Conservation (phyloP, 1,284 basidiomycete genomes). For the Malassezia sympodialis region DNA sequence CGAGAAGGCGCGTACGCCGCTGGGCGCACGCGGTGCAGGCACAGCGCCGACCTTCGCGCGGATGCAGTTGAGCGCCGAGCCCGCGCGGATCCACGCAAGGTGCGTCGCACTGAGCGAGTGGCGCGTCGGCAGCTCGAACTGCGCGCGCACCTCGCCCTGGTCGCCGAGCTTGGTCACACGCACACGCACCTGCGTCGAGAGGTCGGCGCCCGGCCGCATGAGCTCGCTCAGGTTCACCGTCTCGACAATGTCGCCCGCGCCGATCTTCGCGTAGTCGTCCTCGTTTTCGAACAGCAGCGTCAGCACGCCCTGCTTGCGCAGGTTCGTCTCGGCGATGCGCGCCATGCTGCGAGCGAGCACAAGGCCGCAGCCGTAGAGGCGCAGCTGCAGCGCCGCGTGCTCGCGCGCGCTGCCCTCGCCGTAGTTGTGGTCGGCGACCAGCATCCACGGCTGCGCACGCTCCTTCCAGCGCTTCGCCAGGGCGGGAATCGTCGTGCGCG, state of each 20-base stretch:
- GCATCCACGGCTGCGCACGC: conserved; percentile 61
- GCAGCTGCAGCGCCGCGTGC: conserved; percentile 90
- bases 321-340: conserved; percentile 62
- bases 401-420: conserved; percentile 97
- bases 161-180: conserved; percentile 39
- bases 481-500: conserved; percentile 42
- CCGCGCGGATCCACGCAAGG: conserved; percentile 44
- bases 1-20: conserved; percentile 17
- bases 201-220: conserved; percentile 30
- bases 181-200: conserved; percentile 36
- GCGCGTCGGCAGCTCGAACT: conserved; percentile 39
- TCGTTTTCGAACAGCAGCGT: conserved; percentile 46
- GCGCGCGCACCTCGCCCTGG: conserved; percentile 32
- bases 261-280: conserved; percentile 38
- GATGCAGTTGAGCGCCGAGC: conserved; percentile 45
- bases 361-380: conserved; percentile 66
- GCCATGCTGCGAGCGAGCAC: conserved; percentile 52
- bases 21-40: conserved; percentile 10
- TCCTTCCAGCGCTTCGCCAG: conserved; percentile 38
- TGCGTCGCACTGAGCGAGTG: conserved; percentile 39
- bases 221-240: conserved; percentile 41
- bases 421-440: conserved; percentile 77
- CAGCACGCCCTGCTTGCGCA: conserved; percentile 47
- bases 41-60: conserved; percentile 19
- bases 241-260: conserved; percentile 38